Base-by-base conservation (phyloP, 768 basidiomycete genomes). In the Lactarius sp. region DNA sequence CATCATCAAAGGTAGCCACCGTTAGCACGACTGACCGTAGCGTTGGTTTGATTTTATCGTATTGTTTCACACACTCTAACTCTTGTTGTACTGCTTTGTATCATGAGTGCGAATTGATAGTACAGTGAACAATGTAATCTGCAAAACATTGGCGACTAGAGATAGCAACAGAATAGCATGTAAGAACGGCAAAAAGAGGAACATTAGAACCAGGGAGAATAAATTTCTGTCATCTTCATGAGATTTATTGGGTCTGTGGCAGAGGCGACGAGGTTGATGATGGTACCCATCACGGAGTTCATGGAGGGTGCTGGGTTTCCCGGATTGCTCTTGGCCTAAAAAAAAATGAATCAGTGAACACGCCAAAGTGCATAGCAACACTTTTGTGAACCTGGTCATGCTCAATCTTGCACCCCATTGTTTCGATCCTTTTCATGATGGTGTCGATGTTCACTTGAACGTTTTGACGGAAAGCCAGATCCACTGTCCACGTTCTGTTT, bases 221-320 rank as follows among this genome's bases (percentile, higher is more conserved):
- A 94, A 33, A 84, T 78, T 72, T 96, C 93, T 36, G 85, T 83
- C 88, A 93, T 92, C 73, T 88, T 89, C 62, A 87, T 85, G 8
- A 98, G 81, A 64, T 89, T 86, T 33, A 88, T 76, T 1, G 94
- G 92, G 71, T 94, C 92, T 4, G 93, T 92, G 16, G 96, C 93
- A 42, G 82, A 83, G 0, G 89, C 88, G 63, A 98, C 87, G 20
- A 97, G 79, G 70, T 85, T 89, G 34, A 86, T 86, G 59, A 94
- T 85, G 2, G 90, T 90, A 71, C 94, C 90, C 50, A 90, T 75
- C n/a, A 89, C 85, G 1, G 88, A 86, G 34, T 77, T 78, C 14
- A 54, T 76, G 67, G 65, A 74, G 62, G 33, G 77, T 71, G 53
- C 75, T 75, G 53, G 72, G 74, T 73, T 79, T 70, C 66, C 73